Percentiles rank a stretch among this genome's conserved stretches.
These are phyloP conservation scores for Cinnamomum chago DNA, from an alignment of 164 flowering plant genomes.

Conservation along the genomic window DNA sequence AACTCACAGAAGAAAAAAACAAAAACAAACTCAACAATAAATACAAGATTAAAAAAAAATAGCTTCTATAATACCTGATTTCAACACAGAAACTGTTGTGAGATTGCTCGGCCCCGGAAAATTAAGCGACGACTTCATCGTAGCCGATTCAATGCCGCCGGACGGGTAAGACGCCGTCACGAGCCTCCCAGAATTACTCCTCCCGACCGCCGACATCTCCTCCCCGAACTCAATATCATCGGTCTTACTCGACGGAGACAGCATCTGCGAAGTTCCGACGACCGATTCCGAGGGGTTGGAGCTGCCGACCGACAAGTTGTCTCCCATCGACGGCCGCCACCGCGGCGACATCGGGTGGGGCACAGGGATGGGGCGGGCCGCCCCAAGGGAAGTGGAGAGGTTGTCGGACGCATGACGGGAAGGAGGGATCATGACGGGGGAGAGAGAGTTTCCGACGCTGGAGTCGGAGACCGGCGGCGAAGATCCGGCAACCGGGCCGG, in stretches of 20 bases:
- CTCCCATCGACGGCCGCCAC: constrained; percentile 25
- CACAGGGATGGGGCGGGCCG: constrained; percentile 29
- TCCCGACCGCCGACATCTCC: constrained; percentile 23
- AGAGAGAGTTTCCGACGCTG: constrained; percentile 50
- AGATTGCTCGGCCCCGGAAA: constrained; percentile 18
- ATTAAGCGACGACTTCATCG: constrained; percentile 16
- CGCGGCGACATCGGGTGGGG: constrained; percentile 28
- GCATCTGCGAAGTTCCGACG: constrained; percentile 30
- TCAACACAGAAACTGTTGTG: constrained; percentile 30
- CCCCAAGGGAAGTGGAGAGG: constrained; percentile 14
- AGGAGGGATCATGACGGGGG: constrained; percentile 80
- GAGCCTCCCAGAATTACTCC: constrained; percentile 34
- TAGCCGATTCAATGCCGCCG: constrained; percentile 44
- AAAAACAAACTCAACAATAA: background rate
- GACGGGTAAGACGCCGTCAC: constrained; percentile 41
- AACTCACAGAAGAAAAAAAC: background rate
- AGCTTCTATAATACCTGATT: constrained; percentile 17
- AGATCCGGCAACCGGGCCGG: constrained; percentile 34
- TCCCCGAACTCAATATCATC: constrained; percentile 44
- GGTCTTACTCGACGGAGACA: constrained; percentile 27
- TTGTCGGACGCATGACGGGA: constrained; percentile 55
- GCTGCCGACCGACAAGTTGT: constrained; percentile 44
- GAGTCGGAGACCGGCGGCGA: constrained; percentile 38
- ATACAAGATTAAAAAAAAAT: background rate
- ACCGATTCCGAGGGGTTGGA: constrained; percentile 55